These are phyloP conservation scores for Wickerhamiella sergipiensis DNA, from an alignment of 805 yeast species.

Conservation along the genomic window DNA sequence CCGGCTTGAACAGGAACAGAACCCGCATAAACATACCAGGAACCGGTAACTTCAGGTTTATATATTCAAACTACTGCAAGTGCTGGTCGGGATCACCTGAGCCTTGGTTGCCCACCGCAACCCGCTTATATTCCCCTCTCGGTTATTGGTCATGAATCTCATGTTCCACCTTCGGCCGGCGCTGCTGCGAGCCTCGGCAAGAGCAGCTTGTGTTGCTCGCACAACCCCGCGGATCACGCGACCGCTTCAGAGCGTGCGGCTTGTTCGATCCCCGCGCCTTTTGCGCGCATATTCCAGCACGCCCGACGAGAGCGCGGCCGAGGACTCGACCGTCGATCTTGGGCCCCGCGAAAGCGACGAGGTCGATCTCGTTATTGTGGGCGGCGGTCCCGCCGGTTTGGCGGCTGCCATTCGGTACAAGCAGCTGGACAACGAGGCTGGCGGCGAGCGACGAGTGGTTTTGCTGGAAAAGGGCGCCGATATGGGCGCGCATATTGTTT, in stretches of 20 bases:
- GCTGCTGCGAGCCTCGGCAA: not conserved
- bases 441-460: slow-evolving; percentile 68
- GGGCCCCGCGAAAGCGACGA: slow-evolving; percentile 70
- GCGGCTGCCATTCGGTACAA: slow-evolving; percentile 85
- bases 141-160: not conserved
- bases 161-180: not conserved
- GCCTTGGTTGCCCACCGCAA: not conserved
- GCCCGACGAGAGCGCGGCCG: not conserved
- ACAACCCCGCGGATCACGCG: not conserved
- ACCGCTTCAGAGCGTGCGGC: no score
- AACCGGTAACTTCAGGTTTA: no score
- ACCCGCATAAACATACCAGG: no score
- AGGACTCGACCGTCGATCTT: not conserved
- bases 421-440: slow-evolving; percentile 60
- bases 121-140: not conserved
- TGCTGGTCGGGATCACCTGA: no score
- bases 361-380: slow-evolving; percentile 91
- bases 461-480: slow-evolving; percentile 88
- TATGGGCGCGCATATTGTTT: slow-evolving; percentile 81
- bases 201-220: not conserved
- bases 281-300: not conserved
- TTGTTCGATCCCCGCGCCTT: not conserved
- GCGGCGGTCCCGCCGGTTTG: slow-evolving; percentile 96
- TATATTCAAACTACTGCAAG: no score
- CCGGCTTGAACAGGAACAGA: no score